Base-by-base conservation (phyloP, 306 rosid species). In the Prosopis cineraria region DNA sequence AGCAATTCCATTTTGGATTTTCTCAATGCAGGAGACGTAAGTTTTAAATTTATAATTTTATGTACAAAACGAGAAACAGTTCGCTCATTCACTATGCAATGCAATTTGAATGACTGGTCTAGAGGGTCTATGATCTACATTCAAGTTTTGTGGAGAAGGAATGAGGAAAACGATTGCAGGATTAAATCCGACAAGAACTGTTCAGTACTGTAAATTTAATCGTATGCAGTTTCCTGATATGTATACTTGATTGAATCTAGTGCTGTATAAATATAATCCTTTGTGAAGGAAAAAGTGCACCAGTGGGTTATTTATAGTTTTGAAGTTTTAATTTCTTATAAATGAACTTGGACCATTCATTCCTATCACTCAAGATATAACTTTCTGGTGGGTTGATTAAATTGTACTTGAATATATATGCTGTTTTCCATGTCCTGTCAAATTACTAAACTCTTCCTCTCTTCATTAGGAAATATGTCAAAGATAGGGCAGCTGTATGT, bases 401-500 rank as follows among this genome's bases (percentile, higher is more conserved):
- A 53, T 53, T 20, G 27, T 53, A 53, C 22, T 53, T 53, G 13
- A 22, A 22, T n/a, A 11, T 50, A n/a, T 50, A 50, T 22, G 60
- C 16, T 53, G 60, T 53, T 10, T 22, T 16, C 12, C 6, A 53
- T 0, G 60, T 22, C 29, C 22, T 7, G 19, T 58, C 56, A 74
- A 19, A 27, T 36, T 45, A 41, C 40, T 55, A 7, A 68, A 41
- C 31, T 22, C 25, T 22, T 19, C 7, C 70, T 50, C 66, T 71
- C 14, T 44, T 63, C 36, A 75, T 76, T 70, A 85, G 93, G 88
- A 80, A 73, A 69, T 87, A 74, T 33, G 41, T 36, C 84, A 64
- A 53, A 25, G 62, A 80, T 81, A 31, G 93, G 90, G 76, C 74
- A 75, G 80, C 82, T 85, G 59, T 87, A 87, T 78, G 88, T 80